Percentiles rank a stretch among this genome's conserved stretches.
These are phyloP conservation scores for Mycena rosella DNA, from an alignment of 768 basidiomycete species.

Conservation along the genomic window DNA sequence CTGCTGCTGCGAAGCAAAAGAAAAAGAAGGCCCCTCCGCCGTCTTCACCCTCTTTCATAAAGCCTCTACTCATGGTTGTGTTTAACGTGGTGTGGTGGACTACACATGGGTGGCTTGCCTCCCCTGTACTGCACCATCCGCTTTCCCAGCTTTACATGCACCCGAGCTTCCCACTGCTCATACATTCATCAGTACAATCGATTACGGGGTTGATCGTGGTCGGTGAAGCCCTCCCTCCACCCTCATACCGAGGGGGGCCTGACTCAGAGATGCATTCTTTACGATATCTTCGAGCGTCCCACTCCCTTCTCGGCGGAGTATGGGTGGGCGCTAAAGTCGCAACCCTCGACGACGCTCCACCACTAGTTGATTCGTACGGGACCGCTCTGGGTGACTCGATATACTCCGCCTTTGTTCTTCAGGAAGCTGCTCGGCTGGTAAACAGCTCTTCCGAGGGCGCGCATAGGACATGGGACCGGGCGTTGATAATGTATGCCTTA, in stretches of 20 bases:
- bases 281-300: constrained; percentile 73
- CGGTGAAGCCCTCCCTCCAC: constrained; percentile 71
- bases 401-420: constrained; percentile 86
- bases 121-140: constrained; percentile 72
- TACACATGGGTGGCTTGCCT: constrained; percentile 53
- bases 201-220: constrained; percentile 88
- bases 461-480: constrained; percentile 59
- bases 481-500: constrained; percentile 75
- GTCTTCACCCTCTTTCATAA: constrained; percentile 39
- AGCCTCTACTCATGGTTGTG: constrained; percentile 43
- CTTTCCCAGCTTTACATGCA: constrained; percentile 63
- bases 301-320: constrained; percentile 78
- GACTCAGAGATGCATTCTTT: constrained; percentile 60
- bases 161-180: constrained; percentile 67
- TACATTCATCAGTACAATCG: constrained; percentile 76
- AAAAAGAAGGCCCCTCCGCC: constrained; percentile 32
- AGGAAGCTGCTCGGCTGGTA: constrained; percentile 86
- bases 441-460: constrained; percentile 58
- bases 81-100: constrained; percentile 54
- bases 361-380: constrained; percentile 65
- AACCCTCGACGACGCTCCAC: constrained; percentile 55
- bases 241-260: constrained; percentile 43
- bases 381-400: constrained; percentile 79
- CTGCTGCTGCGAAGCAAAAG: constrained; percentile 34
- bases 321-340: constrained; percentile 75